Percentiles rank a stretch among this genome's conserved stretches.
Conservation (phyloP, 2,329 filamentous ascomycete genomes). For the Botrytis tulipae region DNA sequence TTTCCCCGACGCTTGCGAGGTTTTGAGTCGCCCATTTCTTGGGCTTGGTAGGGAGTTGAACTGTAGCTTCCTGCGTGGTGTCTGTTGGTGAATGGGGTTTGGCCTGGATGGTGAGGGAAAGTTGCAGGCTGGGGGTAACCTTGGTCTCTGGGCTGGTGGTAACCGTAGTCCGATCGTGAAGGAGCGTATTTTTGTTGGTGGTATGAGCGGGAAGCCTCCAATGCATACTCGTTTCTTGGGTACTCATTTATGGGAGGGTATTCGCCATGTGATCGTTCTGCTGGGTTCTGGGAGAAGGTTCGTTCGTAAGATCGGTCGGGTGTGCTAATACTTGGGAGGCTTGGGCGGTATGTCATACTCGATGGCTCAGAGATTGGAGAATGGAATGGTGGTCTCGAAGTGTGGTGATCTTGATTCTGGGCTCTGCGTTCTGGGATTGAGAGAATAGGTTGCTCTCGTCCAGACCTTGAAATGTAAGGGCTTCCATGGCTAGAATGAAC, state of each 20-base stretch:
- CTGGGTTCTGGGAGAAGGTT: background rate
- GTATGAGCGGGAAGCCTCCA: conserved; percentile 7
- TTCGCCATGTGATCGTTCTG: background rate
- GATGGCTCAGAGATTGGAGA: conserved; percentile 18
- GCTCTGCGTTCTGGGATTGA: conserved; percentile 9
- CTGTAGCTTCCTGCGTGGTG: conserved; percentile 10
- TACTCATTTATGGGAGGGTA: conserved; percentile 1
- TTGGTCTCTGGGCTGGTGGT: conserved; percentile 21
- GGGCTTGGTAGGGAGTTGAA: background rate
- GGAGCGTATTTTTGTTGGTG: conserved; percentile 2
- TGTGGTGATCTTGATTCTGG: background rate
- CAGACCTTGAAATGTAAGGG: background rate
- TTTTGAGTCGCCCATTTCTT: conserved; percentile 29
- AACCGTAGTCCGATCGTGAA: conserved; percentile 15
- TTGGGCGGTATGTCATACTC: background rate
- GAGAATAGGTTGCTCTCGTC: background rate
- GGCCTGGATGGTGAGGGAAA: conserved; percentile 25
- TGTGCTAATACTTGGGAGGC: background rate
- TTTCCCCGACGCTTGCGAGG: conserved; percentile 70
- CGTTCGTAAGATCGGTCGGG: conserved; percentile 4
- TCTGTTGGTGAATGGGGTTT: conserved; percentile 31
- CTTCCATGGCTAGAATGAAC: background rate
- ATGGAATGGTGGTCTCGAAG: conserved; percentile 2
- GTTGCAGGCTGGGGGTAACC: background rate
- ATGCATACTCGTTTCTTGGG: conserved; percentile 12